Conservation (phyloP, 805 yeast species). For the Nakazawaea ambrosiae region DNA sequence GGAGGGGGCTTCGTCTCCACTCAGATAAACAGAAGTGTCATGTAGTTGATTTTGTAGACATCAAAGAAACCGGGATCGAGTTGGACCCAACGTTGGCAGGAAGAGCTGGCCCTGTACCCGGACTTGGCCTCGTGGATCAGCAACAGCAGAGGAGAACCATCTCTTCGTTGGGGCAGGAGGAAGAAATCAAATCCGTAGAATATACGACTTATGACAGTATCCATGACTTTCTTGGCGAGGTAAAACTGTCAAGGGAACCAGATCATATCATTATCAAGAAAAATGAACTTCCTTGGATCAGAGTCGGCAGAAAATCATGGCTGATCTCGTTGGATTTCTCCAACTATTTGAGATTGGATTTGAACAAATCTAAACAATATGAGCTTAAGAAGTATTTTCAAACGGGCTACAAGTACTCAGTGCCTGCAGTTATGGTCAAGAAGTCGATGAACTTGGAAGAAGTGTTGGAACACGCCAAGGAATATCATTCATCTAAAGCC, state of each 20-base stretch:
- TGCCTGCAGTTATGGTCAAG: constrained; percentile 4
- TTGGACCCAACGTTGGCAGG: constrained; percentile 51
- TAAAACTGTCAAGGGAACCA: constrained; percentile 4
- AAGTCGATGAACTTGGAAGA: constrained; percentile 14
- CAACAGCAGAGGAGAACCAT: constrained; percentile 47
- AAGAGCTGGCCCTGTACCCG: constrained; percentile 10
- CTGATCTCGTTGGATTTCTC: constrained; percentile 5
- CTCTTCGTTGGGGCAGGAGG: constrained; percentile 4
- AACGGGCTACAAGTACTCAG: constrained; percentile 1
- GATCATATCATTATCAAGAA: constrained; percentile 4
- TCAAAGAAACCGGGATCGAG: constrained; percentile 44
- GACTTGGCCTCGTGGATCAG: not conserved
- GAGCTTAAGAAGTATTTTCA: constrained; percentile 7
- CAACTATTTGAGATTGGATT: constrained; percentile 8
- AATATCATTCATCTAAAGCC: not conserved
- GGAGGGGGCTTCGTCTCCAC: constrained; percentile 73
- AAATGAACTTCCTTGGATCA: constrained; percentile 8
- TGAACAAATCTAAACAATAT: constrained; percentile 7
- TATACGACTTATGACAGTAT: constrained; percentile 10
- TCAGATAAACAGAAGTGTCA: constrained; percentile 60
- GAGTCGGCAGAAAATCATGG: constrained; percentile 11
- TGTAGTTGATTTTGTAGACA: constrained; percentile 71
- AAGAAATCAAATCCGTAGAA: constrained; percentile 3
- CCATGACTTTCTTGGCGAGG: constrained; percentile 5
- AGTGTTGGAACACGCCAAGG: constrained; percentile 14